Percentiles rank a stretch among this genome's conserved stretches.
phyloP scores from a whole-genome alignment of 176 grass and related monocot genomes.

The Hsuehochloa calcarea region DNA sequence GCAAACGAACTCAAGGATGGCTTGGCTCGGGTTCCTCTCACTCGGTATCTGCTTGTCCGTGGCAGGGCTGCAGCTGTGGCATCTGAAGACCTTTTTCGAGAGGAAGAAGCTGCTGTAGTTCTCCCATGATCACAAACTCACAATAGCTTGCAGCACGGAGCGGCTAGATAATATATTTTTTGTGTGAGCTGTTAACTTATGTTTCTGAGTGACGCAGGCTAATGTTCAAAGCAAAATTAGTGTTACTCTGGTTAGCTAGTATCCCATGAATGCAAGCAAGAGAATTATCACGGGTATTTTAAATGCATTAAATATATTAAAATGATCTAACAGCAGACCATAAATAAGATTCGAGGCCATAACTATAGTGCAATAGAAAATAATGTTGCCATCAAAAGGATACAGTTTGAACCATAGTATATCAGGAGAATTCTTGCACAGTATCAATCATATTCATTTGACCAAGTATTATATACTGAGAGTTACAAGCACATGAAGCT shows the following conservation, averaged over 20 bases:
- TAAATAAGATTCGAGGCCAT: slow-evolving; percentile 15
- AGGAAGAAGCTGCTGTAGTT: too few relatives aligned
- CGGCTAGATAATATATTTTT: too few relatives aligned
- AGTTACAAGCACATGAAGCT: slow-evolving; percentile 20
- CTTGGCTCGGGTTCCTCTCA: too few relatives aligned
- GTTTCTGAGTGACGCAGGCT: too few relatives aligned
- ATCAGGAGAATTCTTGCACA: neutral
- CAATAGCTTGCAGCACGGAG: too few relatives aligned
- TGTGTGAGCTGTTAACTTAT: too few relatives aligned
- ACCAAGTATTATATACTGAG: neutral
- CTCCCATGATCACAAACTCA: too few relatives aligned
- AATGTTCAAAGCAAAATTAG: neutral
- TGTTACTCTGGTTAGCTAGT: neutral
- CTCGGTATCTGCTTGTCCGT: too few relatives aligned
- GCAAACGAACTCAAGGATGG: too few relatives aligned
- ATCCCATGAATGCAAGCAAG: neutral
- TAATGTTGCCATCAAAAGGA: neutral
- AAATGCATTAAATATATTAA: neutral
- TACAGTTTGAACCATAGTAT: neutral
- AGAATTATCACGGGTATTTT: neutral
- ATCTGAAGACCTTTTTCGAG: too few relatives aligned
- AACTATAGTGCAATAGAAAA: slow-evolving; percentile 8
- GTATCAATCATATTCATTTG: slow-evolving; percentile 10
- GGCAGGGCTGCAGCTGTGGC: too few relatives aligned
- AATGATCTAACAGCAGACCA: neutral